Base-by-base conservation (phyloP, 2,329 filamentous ascomycete genomes). In the Aureobasidium vineae region DNA sequence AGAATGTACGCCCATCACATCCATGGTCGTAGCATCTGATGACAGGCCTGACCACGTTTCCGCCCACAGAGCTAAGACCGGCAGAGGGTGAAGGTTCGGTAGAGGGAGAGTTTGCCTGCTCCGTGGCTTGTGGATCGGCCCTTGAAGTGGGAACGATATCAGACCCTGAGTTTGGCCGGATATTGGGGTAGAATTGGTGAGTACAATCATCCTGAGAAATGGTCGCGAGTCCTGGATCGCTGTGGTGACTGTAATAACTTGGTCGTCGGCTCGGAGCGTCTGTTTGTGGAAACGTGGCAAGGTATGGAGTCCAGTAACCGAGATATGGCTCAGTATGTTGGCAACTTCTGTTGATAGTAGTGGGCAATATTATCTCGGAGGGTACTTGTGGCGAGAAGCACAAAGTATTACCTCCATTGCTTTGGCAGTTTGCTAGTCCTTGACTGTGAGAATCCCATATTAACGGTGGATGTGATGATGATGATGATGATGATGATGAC, bases 11-110 rank as follows among this genome's bases (percentile, higher is more conserved):
- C 5, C 54, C 54, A 16, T 45, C 33, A 19, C 54, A 59, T 15
- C 40, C 54, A 45, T 59, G 54, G 23, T 59, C 54, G 26, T 31
- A 45, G 26, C 54, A 59, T 45, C 54, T 28, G 3, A 59, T 43
- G 13, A n/a, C 13, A 40, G 26, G 38, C 26, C 54, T 54, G 19
- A 3, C 50, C 28, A 38, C 33, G 11, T 45, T 26, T 23, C 11
- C n/a, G 21, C 15, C n/a, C 33, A 3, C 49, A 2, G 50, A 31
- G 21, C 10, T 38, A 15, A 31, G 31, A 16, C 50, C 31, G 26
- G 36, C 15, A n/a, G 53, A 28, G 15, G 26, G 26, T 19, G 54
- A 59, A 31, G 49, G 49, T 10, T 31, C 49, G 26, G 49, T 8
- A 52, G 36, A 41, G 8, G 54, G 23, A 33, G 40, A 59, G 15